Evolutionary conservation across 305 asterid genomes (phyloP).

Genomic region (Nicotiana rustica): DNA sequence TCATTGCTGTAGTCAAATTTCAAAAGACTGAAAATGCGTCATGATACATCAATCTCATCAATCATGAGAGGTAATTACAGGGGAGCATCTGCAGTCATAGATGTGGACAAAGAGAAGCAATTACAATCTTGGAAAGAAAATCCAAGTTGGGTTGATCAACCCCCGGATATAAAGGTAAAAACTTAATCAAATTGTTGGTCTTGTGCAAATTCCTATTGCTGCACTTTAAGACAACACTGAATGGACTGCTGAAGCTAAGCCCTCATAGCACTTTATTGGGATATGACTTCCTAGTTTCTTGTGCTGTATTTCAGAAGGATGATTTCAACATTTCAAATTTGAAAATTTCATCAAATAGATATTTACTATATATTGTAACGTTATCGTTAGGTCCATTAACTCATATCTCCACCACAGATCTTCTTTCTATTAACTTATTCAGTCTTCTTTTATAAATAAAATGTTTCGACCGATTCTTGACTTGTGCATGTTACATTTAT

Average conservation of each 20-base stretch:
- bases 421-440: not conserved
- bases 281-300: not conserved
- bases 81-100: slow-evolving; percentile 40
- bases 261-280: not conserved
- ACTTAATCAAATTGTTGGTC: not conserved
- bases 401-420: not conserved
- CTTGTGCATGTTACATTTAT: not conserved
- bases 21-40: slow-evolving; percentile 47
- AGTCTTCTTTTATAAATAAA: not conserved
- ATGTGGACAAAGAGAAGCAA: slow-evolving; percentile 68
- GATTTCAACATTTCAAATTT: not conserved
- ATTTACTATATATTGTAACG: not conserved
- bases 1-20: slow-evolving; percentile 50
- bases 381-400: not conserved
- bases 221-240: not conserved
- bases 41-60: slow-evolving; percentile 36
- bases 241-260: slow-evolving; percentile 11
- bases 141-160: slow-evolving; percentile 69
- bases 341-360: not conserved
- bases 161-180: slow-evolving; percentile 70
- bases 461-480: not conserved
- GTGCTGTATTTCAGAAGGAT: not conserved
- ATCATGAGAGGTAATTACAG: slow-evolving; percentile 40
- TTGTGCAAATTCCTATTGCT: not conserved
- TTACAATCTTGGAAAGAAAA: slow-evolving; percentile 80